Base-by-base conservation (phyloP, 73 alveolate genomes). In the Stentor coeruleus region DNA sequence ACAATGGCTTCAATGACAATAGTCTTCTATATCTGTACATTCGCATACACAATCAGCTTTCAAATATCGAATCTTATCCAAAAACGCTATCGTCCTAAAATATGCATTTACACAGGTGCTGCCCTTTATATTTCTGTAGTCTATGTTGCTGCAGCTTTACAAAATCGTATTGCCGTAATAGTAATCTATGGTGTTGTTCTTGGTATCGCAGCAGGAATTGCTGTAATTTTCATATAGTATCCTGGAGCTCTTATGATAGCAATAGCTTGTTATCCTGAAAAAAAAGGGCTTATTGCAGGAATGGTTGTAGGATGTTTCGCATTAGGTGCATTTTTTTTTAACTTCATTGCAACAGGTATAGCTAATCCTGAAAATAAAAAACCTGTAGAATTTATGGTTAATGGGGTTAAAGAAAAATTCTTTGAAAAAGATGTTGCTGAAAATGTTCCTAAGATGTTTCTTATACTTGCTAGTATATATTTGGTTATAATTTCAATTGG, bases 371-470 rank as follows among this genome's bases (percentile, higher is more conserved):
- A 87, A 35, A 82, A 87, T 58, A 81, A 39, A 59, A 36, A 59
- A 38, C 79, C 95, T 3, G 55, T 82, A 4, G 14, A 59, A 38
- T 87, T 89, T 0, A 40, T 58, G 4, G 83, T 55, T 38, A n/a
- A n/a, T n/a, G n/a, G n/a, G n/a, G n/a, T n/a, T n/a, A n/a, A n/a
- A n/a, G 80, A 85, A 4, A 33, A 33, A 30, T 77, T 35, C n/a
- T 84, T 75, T 35, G 77, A 59, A 2, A 38, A 40, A 3, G 82
- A 33, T 0, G 75, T 90, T 36, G 88, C 93, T 4, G 72, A 42
- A 6, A 60, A 76, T 26, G 96, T 87, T 15, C 96, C 96, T 30
- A 82, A 36, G 20, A 87, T 90, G 93, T 40, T 82, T n/a, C n/a
- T n/a, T n/a, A n/a, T n/a, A n/a, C n/a, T n/a, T n/a, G n/a, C n/a